These are phyloP conservation scores for Russula earlei DNA, from an alignment of 768 basidiomycete species.

Conservation along the genomic window DNA sequence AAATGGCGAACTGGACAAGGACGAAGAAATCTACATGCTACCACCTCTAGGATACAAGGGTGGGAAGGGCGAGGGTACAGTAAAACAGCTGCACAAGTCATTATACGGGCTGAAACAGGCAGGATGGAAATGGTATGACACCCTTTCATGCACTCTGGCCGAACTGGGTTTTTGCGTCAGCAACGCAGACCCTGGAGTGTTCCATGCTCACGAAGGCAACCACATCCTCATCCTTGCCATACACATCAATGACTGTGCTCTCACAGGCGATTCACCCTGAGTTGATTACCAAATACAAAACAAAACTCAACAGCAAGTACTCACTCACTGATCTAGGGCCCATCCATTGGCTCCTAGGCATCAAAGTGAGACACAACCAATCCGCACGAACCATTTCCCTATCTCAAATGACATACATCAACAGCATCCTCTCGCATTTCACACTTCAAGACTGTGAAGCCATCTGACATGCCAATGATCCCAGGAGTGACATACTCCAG, in stretches of 20 bases:
- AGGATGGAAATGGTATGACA: neutral
- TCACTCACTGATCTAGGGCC: neutral
- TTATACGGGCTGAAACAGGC: neutral
- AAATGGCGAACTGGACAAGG: no score
- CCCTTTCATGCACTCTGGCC: neutral
- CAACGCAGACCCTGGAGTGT: neutral
- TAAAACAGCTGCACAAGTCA: neutral
- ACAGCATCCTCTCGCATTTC: no score
- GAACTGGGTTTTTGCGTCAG: neutral
- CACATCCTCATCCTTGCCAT: neutral
- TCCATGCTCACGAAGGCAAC: accelerated
- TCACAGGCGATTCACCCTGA: neutral
- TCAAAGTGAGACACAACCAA: neutral
- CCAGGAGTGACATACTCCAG: no score
- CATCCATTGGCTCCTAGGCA: neutral
- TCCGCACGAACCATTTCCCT: no score
- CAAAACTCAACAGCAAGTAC: neutral
- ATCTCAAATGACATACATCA: no score
- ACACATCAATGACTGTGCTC: neutral
- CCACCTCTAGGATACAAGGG: no score
- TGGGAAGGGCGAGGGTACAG: no score
- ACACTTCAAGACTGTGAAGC: no score
- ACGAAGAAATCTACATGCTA: no score
- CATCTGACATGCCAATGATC: no score
- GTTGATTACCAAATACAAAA: neutral